Evolutionary conservation across 129 eudicot species (phyloP).

Genomic region (Saussurea involucrata): DNA sequence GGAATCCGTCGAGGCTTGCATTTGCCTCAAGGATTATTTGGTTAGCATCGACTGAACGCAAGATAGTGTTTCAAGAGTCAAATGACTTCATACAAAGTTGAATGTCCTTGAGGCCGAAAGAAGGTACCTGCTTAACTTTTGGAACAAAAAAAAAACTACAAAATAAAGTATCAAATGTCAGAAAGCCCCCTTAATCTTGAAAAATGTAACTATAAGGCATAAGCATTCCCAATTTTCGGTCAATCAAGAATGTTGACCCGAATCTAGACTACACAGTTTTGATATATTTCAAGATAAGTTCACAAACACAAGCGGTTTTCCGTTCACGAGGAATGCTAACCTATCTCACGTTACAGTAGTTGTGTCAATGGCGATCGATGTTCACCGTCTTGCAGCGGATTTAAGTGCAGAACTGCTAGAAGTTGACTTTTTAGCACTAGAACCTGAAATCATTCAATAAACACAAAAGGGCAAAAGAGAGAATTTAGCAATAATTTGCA

Average conservation of each 20-base stretch:
- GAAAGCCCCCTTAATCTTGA: constrained; percentile 1
- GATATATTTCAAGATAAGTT: constrained; percentile 4
- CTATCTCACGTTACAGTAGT: constrained; percentile 24
- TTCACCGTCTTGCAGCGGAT: constrained; percentile 21
- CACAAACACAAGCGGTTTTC: constrained; percentile 16
- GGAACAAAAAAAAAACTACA: neutral
- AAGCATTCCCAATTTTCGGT: neutral
- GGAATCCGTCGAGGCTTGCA: too few relatives aligned
- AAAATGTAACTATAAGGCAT: neutral
- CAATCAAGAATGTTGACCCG: constrained; percentile 26
- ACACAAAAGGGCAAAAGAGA: neutral
- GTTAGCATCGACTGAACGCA: too few relatives aligned
- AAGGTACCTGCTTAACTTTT: too few relatives aligned
- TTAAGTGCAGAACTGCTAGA: constrained; percentile 25
- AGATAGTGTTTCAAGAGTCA: too few relatives aligned
- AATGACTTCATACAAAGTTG: neutral
- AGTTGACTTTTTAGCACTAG: constrained; percentile 28
- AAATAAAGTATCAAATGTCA: neutral
- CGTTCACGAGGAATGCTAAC: constrained; percentile 2
- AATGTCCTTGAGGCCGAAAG: neutral
- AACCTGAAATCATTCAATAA: constrained; percentile 22
- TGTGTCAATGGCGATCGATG: neutral
- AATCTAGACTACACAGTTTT: constrained; percentile 10
- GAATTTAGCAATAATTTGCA: constrained; percentile 3
- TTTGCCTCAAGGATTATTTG: too few relatives aligned